Evolutionary conservation across 805 yeast species (phyloP), one percentile per base, ranked within the genome.

Genomic region (Kodamaea restingae): DNA sequence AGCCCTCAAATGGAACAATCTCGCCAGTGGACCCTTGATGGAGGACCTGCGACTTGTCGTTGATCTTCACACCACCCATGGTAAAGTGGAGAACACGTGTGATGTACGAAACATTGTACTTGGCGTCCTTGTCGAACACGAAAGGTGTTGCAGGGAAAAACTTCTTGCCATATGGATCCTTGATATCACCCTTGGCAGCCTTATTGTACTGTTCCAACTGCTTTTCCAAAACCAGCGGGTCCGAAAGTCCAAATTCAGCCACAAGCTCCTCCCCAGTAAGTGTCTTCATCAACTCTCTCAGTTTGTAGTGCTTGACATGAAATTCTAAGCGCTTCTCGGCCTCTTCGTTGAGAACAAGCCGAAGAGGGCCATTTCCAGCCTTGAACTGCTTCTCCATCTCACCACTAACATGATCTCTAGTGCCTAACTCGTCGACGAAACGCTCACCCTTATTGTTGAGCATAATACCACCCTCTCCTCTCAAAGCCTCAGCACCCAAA

Each of bases 31-130:
- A 47, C 20, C 43, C 50, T n/a, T 63, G 46, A 41, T 39, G 71
- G 38, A 44, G 61, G 51, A 54, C 71, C 55, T 41, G 70, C 0
- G 75, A 61, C 30, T 65, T 51, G 17, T 65, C 72, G 50, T 77
- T 68, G 40, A 78, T 75, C 54, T 71, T 70, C 4, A 78, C 76
- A 35, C 88, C 87, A 15, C 88, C 87, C 84, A 79, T 80, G 7
- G 85, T 76, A 56, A 78, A 80, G 55, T 80, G 86, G 26, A 80
- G 70, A 4, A 76, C 78, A 26, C 83, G 66, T 4, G 81, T 75
- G 32, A 77, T 67, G 43, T 64, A 71, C 1, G 81, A 73, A 17
- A 75, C 77, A 46, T 75, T 73, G 49, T 73, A 74, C 25, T 52
- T 54, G 14, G 65, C 60, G 7, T 63, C 60, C 3, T 47, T 32